These are phyloP conservation scores for Lanzia echinophila DNA, from an alignment of 2,329 filamentous ascomycete species.

Conservation along the genomic window DNA sequence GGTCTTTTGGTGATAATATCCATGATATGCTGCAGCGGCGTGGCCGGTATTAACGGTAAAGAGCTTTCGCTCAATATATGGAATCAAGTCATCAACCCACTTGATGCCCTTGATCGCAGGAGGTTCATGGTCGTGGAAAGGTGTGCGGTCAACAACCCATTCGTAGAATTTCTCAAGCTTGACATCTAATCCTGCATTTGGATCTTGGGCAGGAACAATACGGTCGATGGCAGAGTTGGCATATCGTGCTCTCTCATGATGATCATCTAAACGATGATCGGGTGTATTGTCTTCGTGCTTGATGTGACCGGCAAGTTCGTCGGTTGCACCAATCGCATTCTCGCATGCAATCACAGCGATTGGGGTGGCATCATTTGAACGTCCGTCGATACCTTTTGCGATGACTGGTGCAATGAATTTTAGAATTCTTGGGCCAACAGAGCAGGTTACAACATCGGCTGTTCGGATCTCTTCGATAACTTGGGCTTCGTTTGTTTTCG, in stretches of 20 bases:
- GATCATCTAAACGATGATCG: constrained; percentile 56
- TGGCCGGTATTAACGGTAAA: constrained; percentile 99
- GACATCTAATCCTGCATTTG: constrained; percentile 76
- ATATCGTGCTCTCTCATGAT: constrained; percentile 73
- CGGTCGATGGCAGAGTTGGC: constrained; percentile 98
- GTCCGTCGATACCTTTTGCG: constrained; percentile 82
- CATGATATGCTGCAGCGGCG: constrained; percentile 92
- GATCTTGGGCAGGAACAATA: constrained; percentile 87
- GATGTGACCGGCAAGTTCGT: constrained; percentile 77
- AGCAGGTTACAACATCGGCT: constrained; percentile 90
- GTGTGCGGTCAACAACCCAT: constrained; percentile 89
- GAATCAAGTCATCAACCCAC: constrained; percentile 85
- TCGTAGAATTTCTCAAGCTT: constrained; percentile 98
- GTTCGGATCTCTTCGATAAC: constrained; percentile 79
- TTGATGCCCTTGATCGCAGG: constrained; percentile 82
- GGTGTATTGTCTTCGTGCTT: constrained; percentile 66
- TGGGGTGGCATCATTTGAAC: constrained; percentile 57
- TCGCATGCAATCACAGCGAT: constrained; percentile 94
- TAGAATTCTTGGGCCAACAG: constrained; percentile 91
- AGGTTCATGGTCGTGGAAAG: constrained; percentile 64
- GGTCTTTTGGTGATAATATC: constrained; percentile 76
- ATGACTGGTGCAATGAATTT: constrained; percentile 95
- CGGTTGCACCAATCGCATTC: constrained; percentile 93
- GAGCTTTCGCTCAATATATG: constrained; percentile 98
- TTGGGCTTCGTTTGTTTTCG: constrained; percentile 73